These are phyloP conservation scores for Solanum etuberosum DNA, from an alignment of 257 asterid genomes.

Conservation along the genomic window DNA sequence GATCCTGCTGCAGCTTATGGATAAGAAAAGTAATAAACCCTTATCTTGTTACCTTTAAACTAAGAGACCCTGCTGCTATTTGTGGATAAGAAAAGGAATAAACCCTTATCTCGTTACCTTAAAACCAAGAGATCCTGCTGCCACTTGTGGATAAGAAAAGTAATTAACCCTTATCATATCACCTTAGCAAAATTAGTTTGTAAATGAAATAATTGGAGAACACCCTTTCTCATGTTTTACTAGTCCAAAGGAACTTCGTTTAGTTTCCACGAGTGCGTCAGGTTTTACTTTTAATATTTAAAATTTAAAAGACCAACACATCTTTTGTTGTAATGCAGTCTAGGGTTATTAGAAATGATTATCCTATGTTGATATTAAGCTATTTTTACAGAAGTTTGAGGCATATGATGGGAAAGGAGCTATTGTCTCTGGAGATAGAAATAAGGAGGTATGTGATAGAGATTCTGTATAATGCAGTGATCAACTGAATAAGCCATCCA, in stretches of 20 bases:
- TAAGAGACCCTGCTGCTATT: neutral
- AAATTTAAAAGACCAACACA: neutral
- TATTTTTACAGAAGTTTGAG: slow-evolving; percentile 65
- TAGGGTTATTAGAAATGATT: neutral
- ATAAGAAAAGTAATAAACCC: neutral
- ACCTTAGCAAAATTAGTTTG: neutral
- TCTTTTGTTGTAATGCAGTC: neutral
- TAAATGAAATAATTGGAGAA: neutral
- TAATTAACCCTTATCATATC: neutral
- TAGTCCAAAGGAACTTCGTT: neutral
- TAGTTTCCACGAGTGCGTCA: neutral
- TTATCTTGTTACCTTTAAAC: neutral
- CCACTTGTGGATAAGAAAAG: neutral
- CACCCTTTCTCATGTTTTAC: neutral
- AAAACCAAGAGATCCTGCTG: neutral
- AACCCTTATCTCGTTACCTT: neutral
- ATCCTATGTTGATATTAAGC: neutral
- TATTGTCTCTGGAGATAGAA: slow-evolving; percentile 74
- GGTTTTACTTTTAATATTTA: neutral
- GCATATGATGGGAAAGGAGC: slow-evolving; percentile 69
- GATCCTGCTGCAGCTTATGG: neutral
- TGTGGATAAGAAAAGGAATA: neutral
- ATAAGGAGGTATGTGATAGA: slow-evolving; percentile 60
- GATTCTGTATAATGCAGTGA: neutral
- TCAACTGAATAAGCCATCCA: neutral